Base-by-base conservation (phyloP, 345 rosid genomes). In the Citrus maxima region DNA sequence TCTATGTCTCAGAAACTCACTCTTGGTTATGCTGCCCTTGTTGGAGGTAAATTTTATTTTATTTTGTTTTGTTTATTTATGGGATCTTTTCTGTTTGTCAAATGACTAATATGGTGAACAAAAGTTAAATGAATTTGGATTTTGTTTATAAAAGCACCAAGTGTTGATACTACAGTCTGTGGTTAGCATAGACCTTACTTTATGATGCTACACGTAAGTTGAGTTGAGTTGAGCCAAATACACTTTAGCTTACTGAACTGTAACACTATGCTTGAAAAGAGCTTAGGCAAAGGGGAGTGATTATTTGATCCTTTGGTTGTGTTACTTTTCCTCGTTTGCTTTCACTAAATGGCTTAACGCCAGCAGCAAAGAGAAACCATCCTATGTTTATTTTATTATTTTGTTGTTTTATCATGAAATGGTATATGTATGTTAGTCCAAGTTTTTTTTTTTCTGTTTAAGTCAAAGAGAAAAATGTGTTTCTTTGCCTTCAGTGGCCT, bases 1-100 rank as follows among this genome's bases (percentile, higher is more conserved):
- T 86, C 90, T 14, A 82, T 88, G 92, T 90, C 94, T 18, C 94
- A 90, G 87, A 90, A 88, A 69, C 49, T 90, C 72, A 90, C 90
- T 75, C 87, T 90, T 58, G 91, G 85, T n/a, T 90, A 85, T 56
- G 93, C 93, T 74, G 86, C 86, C 13, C 89, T 89, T 10, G 89
- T 91, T 35, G 97, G 97, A 91, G 88, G 98, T 93, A 12, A 46
- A 37, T 35, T 58, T 13, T 83, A 68, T 74, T 30, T 32, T 25
- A 6, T 59, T 21, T 10, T 37, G 30, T 30, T 7, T 62, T 30
- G 19, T 77, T 28, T 58, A 7, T 63, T 14, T 2, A 38, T 68
- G 18, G 42, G 7, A n/a, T 19, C 51, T 46, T 5, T 59, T 59
- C 27, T n/a, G 27, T 59, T n/a, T 59, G 13, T 22, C 8, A 56